A percentile compares a stretch with the other conserved stretches of the same genome.
These are phyloP conservation scores for Penicillium hordei DNA, from an alignment of 2,329 filamentous ascomycete genomes.

Conservation along the genomic window DNA sequence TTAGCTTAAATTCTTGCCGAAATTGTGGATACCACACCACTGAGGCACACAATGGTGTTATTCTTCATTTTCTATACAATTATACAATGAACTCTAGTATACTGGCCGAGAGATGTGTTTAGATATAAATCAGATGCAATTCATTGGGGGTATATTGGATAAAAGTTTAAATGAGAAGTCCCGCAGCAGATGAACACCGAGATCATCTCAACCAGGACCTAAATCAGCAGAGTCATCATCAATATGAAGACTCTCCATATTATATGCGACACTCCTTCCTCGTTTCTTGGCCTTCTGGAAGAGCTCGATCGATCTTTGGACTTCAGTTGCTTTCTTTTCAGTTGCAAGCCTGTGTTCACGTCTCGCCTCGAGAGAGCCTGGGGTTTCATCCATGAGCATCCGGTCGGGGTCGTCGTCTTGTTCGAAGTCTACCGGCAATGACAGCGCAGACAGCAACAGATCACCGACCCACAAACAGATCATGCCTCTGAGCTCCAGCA, in stretches of 20 bases:
- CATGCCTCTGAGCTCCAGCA: conserved; percentile 72
- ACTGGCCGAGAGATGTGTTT: not conserved
- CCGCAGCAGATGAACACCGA: not conserved
- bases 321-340: conserved; percentile 34
- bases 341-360: conserved; percentile 35
- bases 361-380: conserved; percentile 32
- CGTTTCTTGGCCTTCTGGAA: conserved; percentile 37
- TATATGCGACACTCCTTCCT: conserved; percentile 31
- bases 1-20: not conserved
- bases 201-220: not conserved
- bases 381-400: conserved; percentile 22
- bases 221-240: conserved; percentile 19
- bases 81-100: not conserved
- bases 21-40: not conserved
- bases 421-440: conserved; percentile 18
- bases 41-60: not conserved
- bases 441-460: conserved; percentile 48
- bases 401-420: conserved; percentile 17
- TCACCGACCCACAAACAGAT: conserved; percentile 74
- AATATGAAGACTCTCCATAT: conserved; percentile 33
- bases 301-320: conserved; percentile 35
- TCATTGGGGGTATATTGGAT: conserved; percentile 1
- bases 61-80: not conserved
- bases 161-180: not conserved
- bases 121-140: not conserved